Base-by-base conservation (phyloP, 164 flowering plant genomes). In the Chimonanthus praecox region DNA sequence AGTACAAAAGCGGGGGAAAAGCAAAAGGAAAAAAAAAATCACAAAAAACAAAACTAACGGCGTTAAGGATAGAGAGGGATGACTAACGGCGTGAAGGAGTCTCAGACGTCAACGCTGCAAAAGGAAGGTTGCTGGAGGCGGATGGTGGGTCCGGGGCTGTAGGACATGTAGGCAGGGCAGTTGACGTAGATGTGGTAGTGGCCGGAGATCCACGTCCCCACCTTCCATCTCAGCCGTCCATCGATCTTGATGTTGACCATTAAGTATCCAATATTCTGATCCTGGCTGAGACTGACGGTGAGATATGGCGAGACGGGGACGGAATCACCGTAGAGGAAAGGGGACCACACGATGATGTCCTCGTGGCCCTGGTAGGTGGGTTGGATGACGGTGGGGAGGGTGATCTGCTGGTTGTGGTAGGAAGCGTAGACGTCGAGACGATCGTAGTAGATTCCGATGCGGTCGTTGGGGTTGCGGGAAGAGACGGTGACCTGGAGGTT, bases 221-320 rank as follows among this genome's bases (percentile, higher is more conserved):
- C 78, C 73, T 75, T 70, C 78, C 78, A 75, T 46, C 74, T 47
- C 43, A 75, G 47, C 51, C 73, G 73, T 13, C 78, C 78, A 60
- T 64, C 70, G 69, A 71, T n/a, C 70, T 47, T 63, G 47, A 75
- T 58, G 70, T 50, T 43, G 69, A 75, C 10, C 46, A 54, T 5
- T 46, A 18, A 6, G 46, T 18, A 10, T 13, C 73, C 73, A 20
- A 18, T 63, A 18, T 33, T 15, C 46, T 54, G 70, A 51, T 71
- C 73, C 50, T 64, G 69, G n/a, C 4, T 33, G 63, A 75, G n/a
- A 18, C 70, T 15, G 21, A 21, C 61, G 54, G 64, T 58, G 58
- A 75, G 73, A 73, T 70, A 75, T 6, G 78, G 73, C 0, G 78
- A 68, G 44, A 70, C 73, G 4, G 78, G 78, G 1, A 75, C 74